phyloP scores from a whole-genome alignment of 1,284 basidiomycete genomes.

The Pyrrhoderma lamaoense region DNA sequence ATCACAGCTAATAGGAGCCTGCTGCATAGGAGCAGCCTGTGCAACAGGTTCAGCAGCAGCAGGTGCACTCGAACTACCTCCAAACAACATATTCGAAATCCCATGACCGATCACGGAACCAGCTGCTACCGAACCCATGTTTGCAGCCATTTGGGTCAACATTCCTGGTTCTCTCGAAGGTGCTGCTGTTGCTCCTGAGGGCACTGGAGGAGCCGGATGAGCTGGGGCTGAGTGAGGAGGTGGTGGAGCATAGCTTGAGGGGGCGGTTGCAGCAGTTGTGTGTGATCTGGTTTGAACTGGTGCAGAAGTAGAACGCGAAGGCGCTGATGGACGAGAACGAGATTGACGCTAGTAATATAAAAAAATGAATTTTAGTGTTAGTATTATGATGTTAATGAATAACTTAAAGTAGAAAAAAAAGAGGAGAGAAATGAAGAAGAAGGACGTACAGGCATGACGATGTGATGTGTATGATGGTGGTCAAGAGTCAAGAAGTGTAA shows the following conservation, averaged over 20 bases:
- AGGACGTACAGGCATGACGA: slow-evolving; percentile 46
- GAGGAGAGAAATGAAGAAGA: neutral
- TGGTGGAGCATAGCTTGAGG: slow-evolving; percentile 23
- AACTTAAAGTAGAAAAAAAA: neutral
- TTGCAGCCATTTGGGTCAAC: slow-evolving; percentile 80
- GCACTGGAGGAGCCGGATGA: slow-evolving; percentile 36
- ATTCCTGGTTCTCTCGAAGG: slow-evolving; percentile 51
- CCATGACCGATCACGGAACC: slow-evolving; percentile 83
- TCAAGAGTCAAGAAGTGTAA: slow-evolving; percentile 17
- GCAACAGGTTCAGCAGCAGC: slow-evolving; percentile 35
- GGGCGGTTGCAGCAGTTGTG: slow-evolving; percentile 31
- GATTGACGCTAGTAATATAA: slow-evolving; percentile 45
- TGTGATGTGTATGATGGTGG: slow-evolving; percentile 18
- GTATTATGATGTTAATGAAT: neutral
- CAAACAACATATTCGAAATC: slow-evolving; percentile 79
- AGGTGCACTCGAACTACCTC: slow-evolving; percentile 40
- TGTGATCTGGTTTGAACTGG: slow-evolving; percentile 38
- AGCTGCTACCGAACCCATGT: slow-evolving; percentile 80
- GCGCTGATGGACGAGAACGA: slow-evolving; percentile 44
- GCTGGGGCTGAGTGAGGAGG: no score
- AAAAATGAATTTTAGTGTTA: neutral
- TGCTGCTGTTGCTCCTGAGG: slow-evolving; percentile 32
- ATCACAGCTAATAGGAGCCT: slow-evolving; percentile 50
- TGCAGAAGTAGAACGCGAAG: slow-evolving; percentile 33
- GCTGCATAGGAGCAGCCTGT: slow-evolving; percentile 36